Evolutionary conservation across 257 asterid species (phyloP).

Genomic region (Perilla frutescens): DNA sequence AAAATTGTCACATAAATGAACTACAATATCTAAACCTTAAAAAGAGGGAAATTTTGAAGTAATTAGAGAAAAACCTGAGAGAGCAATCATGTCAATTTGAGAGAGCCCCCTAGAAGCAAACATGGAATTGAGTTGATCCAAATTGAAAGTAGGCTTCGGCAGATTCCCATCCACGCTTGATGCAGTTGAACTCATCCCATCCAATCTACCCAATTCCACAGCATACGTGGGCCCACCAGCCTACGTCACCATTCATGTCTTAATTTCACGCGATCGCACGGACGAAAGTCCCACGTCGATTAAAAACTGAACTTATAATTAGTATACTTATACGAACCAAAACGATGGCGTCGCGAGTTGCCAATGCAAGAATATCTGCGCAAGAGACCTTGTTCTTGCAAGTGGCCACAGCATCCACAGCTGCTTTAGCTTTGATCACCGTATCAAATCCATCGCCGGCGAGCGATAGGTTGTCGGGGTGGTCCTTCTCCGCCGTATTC

Average conservation of each 20-base stretch:
- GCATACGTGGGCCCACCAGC: slow-evolving; percentile 78
- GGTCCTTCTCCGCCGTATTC: slow-evolving; percentile 79
- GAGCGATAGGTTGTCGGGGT: slow-evolving; percentile 78
- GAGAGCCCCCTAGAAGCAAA: slow-evolving; percentile 65
- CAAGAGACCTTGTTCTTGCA: slow-evolving; percentile 81
- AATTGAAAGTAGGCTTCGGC: slow-evolving; percentile 67
- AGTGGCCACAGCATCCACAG: slow-evolving; percentile 59
- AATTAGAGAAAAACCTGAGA: slow-evolving; percentile 55
- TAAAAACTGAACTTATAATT: neutral
- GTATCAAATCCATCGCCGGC: slow-evolving; percentile 97
- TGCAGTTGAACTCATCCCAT: slow-evolving; percentile 71
- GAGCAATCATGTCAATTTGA: slow-evolving; percentile 82
- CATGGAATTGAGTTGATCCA: slow-evolving; percentile 67
- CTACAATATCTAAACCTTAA: too few relatives aligned
- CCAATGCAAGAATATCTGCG: slow-evolving; percentile 90
- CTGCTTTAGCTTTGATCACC: slow-evolving; percentile 82
- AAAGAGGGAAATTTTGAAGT: too few relatives aligned
- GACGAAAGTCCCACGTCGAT: neutral
- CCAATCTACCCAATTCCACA: slow-evolving; percentile 80
- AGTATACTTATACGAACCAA: slow-evolving; percentile 44
- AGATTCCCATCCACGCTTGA: slow-evolving; percentile 68
- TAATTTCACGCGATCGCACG: neutral
- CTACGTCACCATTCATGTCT: slow-evolving; percentile 30
- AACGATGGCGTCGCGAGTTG: slow-evolving; percentile 72
- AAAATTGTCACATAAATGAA: too few relatives aligned